Evolutionary conservation across 495 filamentous ascomycete genomes (phyloP), one percentile per base, ranked within the genome.

Genomic region (Aspergillus homomorphus): DNA sequence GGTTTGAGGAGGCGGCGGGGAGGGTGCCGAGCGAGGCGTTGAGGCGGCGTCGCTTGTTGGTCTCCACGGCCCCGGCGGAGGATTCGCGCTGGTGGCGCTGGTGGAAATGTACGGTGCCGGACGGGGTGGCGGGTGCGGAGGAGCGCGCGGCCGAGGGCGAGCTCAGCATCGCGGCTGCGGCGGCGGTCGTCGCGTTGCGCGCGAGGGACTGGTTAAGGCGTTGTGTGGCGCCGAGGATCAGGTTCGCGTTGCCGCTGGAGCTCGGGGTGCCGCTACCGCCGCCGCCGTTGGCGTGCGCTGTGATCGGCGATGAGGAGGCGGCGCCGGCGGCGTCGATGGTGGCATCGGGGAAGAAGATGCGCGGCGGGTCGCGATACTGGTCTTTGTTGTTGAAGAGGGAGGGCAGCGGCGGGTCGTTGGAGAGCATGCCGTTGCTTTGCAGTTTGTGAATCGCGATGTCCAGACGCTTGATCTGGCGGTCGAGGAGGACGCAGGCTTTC

Each of bases 381-480:
- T 80, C 81, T 66, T 75, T 76, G 66, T 76, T 84, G 79, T 73
- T 86, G 55, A 92, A 79, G n/a, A 91, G 77, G 3, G 91, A 92
- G 42, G 92, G 89, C 20, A 94, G 77, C 61, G 87, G 82, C 49
- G 87, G 87, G 63, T 96, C 92, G 28, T 81, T 82, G 20, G 83
- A 75, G 70, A 98, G 88, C 50, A 91, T 83, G 64, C 85, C 85
- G 58, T 92, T 87, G 61, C 89, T 90, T 66, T 87, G 83, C 26
- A 98, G 79, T 62, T 87, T 83, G 49, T 91, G 90, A 67, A 98
- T 88, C 65, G 93, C 91, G 57, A 87, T 71, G 69, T 98, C 95
- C 51, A 98, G 81, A 48, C 87, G 85, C 62, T 89, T 90, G 66
- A 93, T 82, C 66, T 98, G 91, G 30, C 94, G 91, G 72, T 98